Base-by-base conservation (phyloP, 2,329 filamentous ascomycete species). In the Tolypocladium paradoxum region DNA sequence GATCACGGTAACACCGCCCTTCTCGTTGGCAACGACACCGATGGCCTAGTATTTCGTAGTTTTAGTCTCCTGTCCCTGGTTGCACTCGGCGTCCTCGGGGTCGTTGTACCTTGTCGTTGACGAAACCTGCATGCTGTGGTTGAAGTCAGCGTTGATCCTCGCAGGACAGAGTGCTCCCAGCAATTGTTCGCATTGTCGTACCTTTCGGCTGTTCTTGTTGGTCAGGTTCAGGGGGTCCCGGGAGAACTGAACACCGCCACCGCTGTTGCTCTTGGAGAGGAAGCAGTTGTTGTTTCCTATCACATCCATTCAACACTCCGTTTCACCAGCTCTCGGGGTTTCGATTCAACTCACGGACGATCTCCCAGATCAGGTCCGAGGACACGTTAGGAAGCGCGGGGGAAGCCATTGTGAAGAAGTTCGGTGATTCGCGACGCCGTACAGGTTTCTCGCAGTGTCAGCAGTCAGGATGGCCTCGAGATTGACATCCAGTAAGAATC, bases 141-240 rank as follows among this genome's bases (percentile, higher is more conserved):
- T 46, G 49, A 33, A 54, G 62, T 78, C 68, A 77, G 71, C 54
- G 35, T n/a, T 49, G 49, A 27, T 50, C 48, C 33, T 29, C 38
- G 6, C 48, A 38, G 6, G 24, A 3, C 24, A 50, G 16, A 37
- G 5, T 27, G 35, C n/a, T 8, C 14, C 20, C 31, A 36, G 34
- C 9, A 18, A 33, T 16, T 38, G 31, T 22, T n/a, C 33, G 35
- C 5, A 8, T 16, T 4, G 6, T 52, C 60, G 61, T 75, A 93
- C 89, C 85, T 95, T 97, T 78, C 89, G 87, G 66, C 82, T 85
- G 81, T 95, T 87, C 76, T 85, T 79, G 86, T 96, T 97, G 73
- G 77, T 81, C 75, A 97, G 76, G 84, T 97, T 99, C 64, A 96
- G 77, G 67, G 91, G 89, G 72, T 97, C 92, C 66, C 88, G 87